Evolutionary conservation across 805 yeast species (phyloP).

Genomic region (Blastobotrys americana): DNA sequence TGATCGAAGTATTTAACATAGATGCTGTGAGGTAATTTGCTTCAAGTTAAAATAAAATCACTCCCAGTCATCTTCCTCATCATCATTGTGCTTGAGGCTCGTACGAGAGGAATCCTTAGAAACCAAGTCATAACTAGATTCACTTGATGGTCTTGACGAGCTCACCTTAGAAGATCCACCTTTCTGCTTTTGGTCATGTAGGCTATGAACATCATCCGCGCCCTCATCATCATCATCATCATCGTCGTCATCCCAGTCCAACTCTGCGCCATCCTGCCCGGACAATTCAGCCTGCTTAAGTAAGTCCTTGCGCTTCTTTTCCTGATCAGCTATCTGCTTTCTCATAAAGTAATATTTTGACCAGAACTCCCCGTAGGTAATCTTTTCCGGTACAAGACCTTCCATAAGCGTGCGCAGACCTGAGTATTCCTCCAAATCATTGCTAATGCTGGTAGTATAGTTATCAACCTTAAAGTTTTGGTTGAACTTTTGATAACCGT

Average conservation of each 20-base stretch:
- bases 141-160: slow-evolving; percentile 33
- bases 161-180: slow-evolving; percentile 11
- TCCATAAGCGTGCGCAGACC: slow-evolving; percentile 51
- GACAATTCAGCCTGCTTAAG: slow-evolving; percentile 38
- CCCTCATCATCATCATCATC: slow-evolving; percentile 37
- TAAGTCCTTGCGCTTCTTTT: slow-evolving; percentile 57
- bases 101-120: slow-evolving; percentile 33
- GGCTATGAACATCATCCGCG: slow-evolving; percentile 10
- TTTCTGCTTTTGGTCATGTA: slow-evolving; percentile 9
- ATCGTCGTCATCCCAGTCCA: slow-evolving; percentile 25
- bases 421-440: slow-evolving; percentile 41
- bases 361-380: slow-evolving; percentile 67
- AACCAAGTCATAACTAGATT: slow-evolving; percentile 36
- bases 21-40: too few species aligned
- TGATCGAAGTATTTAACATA: too few species aligned
- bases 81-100: slow-evolving; percentile 31
- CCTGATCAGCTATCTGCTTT: slow-evolving; percentile 49
- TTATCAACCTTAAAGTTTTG: slow-evolving; percentile 38
- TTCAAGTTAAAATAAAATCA: slow-evolving; percentile 19
- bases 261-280: slow-evolving; percentile 40
- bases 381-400: slow-evolving; percentile 56
- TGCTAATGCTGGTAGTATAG: slow-evolving; percentile 45
- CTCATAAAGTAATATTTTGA: slow-evolving; percentile 53
- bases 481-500: slow-evolving; percentile 32
- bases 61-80: slow-evolving; percentile 56